These are phyloP conservation scores for Globisporangium iwayamae DNA, from an alignment of 352 stramenopile species.

Conservation along the genomic window DNA sequence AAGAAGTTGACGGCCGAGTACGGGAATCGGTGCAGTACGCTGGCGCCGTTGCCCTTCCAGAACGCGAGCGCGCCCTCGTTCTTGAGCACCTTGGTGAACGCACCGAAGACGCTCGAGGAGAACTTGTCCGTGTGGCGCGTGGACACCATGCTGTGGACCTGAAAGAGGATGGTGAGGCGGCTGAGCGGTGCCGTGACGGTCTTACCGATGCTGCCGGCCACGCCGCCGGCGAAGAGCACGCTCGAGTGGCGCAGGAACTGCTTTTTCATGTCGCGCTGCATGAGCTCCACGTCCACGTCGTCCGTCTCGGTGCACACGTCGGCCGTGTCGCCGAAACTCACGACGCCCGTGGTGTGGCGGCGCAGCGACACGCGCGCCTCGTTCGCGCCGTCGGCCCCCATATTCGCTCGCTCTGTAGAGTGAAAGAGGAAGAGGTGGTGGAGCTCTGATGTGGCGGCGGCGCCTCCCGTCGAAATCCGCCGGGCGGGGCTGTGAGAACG, in stretches of 20 bases:
- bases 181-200: slow-evolving; percentile 94
- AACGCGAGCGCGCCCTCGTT: slow-evolving; percentile 90
- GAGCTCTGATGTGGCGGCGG: neutral
- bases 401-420: slow-evolving; percentile 3
- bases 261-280: slow-evolving; percentile 65
- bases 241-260: slow-evolving; percentile 73
- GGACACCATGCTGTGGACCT: slow-evolving; percentile 95
- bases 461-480: slow-evolving; percentile 5
- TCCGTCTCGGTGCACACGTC: slow-evolving; percentile 79
- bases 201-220: slow-evolving; percentile 95
- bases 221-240: slow-evolving; percentile 85
- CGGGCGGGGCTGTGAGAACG: neutral
- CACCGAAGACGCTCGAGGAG: slow-evolving; percentile 62
- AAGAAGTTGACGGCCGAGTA: slow-evolving; percentile 98
- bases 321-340: slow-evolving; percentile 74
- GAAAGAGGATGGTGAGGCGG: slow-evolving; percentile 95
- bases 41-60: slow-evolving; percentile 96
- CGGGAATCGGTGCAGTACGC: slow-evolving; percentile 94
- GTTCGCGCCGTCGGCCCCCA: slow-evolving; percentile 9
- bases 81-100: slow-evolving; percentile 91
- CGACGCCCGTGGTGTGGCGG: slow-evolving; percentile 74
- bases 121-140: slow-evolving; percentile 83
- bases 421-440: neutral
- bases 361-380: slow-evolving; percentile 51
- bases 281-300: slow-evolving; percentile 71